A percentile compares a stretch with the other conserved stretches of the same genome.
phyloP scores from a whole-genome alignment of 345 rosid genomes.

The Populus deltoides region DNA sequence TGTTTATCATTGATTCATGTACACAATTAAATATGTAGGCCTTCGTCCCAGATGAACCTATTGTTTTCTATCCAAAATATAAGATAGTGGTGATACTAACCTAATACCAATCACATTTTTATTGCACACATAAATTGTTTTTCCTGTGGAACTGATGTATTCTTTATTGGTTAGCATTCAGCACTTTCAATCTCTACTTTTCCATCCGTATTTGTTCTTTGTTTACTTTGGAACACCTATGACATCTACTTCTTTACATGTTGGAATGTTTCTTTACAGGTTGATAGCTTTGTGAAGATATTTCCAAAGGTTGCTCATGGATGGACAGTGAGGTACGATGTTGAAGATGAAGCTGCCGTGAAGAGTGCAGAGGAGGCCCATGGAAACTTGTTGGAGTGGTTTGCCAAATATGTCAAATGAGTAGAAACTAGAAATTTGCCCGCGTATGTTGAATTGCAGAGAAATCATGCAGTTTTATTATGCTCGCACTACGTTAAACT shows the following conservation, averaged over 20 bases:
- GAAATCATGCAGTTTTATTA: background rate
- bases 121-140: background rate
- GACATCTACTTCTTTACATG: background rate
- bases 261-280: slow-evolving; percentile 32
- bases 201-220: background rate
- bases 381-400: slow-evolving; percentile 56
- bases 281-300: slow-evolving; percentile 58
- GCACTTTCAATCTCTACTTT: background rate
- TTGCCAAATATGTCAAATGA: slow-evolving; percentile 53
- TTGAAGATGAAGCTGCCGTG: slow-evolving; percentile 45
- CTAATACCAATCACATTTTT: no score
- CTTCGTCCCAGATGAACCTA: no score
- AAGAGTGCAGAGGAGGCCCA: slow-evolving; percentile 71
- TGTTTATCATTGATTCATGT: no score
- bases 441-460: background rate
- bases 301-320: slow-evolving; percentile 72
- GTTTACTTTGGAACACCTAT: background rate
- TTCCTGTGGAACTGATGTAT: background rate
- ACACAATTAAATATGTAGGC: no score
- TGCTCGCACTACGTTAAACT: no score
- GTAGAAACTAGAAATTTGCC: background rate
- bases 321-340: slow-evolving; percentile 64
- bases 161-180: background rate
- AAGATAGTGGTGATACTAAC: no score
- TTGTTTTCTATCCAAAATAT: no score